phyloP scores from a whole-genome alignment of 495 filamentous ascomycete species.

The Monascus purpureus region DNA sequence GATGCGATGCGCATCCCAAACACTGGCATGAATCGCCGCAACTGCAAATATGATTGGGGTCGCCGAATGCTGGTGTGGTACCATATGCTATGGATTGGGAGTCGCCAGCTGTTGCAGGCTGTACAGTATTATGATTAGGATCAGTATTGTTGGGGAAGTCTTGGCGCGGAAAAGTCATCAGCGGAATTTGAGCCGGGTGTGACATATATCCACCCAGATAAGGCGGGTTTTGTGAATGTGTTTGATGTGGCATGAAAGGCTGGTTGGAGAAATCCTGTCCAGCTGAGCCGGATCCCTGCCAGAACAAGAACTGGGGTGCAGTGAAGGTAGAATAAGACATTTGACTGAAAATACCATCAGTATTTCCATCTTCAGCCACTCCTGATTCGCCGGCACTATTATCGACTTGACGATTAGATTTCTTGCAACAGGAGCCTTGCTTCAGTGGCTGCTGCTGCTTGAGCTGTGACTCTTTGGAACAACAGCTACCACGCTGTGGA shows the following conservation, averaged over 20 bases:
- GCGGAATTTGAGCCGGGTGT: conserved; percentile 3
- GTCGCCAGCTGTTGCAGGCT: conserved; percentile 4
- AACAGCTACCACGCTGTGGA: conserved; percentile 12
- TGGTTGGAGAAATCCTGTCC: conserved; percentile 7
- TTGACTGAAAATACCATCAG: conserved; percentile 4
- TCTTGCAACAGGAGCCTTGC: conserved; percentile 21
- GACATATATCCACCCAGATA: conserved; percentile 9
- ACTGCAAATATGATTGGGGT: conserved; percentile 37
- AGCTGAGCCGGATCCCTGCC: conserved; percentile 11
- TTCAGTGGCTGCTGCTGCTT: conserved; percentile 4
- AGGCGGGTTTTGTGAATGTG: conserved; percentile 2
- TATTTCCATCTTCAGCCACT: conserved; percentile 1
- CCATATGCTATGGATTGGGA: conserved; percentile 6
- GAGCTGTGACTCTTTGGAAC: conserved; percentile 14
- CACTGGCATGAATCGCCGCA: conserved; percentile 59
- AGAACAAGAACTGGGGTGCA: conserved; percentile 8
- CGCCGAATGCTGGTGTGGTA: conserved; percentile 3
- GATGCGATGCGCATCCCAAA: conserved; percentile 53
- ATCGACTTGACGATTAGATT: conserved; percentile 3
- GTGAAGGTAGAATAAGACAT: conserved; percentile 9
- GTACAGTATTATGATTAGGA: conserved; percentile 7
- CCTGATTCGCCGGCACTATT: conserved; percentile 1
- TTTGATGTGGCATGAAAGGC: conserved; percentile 7
- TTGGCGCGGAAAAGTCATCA: conserved; percentile 5
- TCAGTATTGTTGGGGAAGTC: conserved; percentile 7